Conservation (phyloP, 306 rosid species). For the Coriaria nepalensis region DNA sequence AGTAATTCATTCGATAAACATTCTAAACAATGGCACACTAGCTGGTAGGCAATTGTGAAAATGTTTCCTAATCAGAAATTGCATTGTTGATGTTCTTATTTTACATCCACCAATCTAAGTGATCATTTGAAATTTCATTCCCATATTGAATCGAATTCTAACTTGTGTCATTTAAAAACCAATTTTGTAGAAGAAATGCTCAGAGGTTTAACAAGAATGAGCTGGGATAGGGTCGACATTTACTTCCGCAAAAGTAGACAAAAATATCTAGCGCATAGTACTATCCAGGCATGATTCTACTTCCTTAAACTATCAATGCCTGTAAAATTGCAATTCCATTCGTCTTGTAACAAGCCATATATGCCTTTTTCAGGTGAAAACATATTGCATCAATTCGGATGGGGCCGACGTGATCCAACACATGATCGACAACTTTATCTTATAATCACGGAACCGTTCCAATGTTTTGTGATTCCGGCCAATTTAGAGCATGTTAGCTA, state of each 20-base stretch:
- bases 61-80: no score
- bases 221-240: constrained; percentile 86
- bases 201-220: constrained; percentile 47
- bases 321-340: background rate
- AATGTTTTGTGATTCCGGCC: no score
- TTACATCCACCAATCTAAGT: no score
- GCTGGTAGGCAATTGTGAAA: no score
- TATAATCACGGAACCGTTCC: constrained; percentile 11
- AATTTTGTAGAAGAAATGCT: constrained; percentile 71
- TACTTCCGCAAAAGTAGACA: constrained; percentile 53
- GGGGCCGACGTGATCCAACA: constrained; percentile 80
- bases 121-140: no score
- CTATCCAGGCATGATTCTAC: constrained; percentile 58
- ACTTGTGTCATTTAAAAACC: background rate
- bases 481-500: no score
- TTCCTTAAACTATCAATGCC: constrained; percentile 7
- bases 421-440: constrained; percentile 57
- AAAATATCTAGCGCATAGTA: constrained; percentile 51
- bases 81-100: no score
- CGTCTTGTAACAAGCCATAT: background rate
- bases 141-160: background rate
- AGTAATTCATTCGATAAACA: no score
- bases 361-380: constrained; percentile 37
- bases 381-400: constrained; percentile 32
- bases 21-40: no score